These are phyloP conservation scores for Periconia macrospinosa DNA, from an alignment of 2,329 filamentous ascomycete genomes.

Conservation along the genomic window DNA sequence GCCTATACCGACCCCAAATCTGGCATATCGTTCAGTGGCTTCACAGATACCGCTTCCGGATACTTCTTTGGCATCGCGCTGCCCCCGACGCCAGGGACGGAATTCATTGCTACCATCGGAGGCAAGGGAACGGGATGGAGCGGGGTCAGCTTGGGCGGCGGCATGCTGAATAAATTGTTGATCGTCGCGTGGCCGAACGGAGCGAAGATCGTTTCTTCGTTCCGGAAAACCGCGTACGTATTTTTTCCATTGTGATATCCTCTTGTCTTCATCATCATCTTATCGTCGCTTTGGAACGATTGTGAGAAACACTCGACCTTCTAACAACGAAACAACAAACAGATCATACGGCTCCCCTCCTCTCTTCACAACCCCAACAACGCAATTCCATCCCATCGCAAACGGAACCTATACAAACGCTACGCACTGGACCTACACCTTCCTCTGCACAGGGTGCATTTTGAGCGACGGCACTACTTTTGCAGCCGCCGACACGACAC, in stretches of 20 bases:
- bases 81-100: constrained; percentile 40
- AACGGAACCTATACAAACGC: constrained; percentile 57
- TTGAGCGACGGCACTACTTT: constrained; percentile 33
- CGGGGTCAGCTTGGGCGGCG: constrained; percentile 51
- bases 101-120: constrained; percentile 58
- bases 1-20: constrained; percentile 32
- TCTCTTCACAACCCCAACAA: constrained; percentile 48
- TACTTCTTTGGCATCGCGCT: constrained; percentile 55
- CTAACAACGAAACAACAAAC: background rate
- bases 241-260: background rate
- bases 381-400: constrained; percentile 48
- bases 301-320: background rate
- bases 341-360: constrained; percentile 52
- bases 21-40: constrained; percentile 29
- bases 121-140: constrained; percentile 53
- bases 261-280: background rate
- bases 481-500: constrained; percentile 15
- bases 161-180: constrained; percentile 54
- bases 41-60: constrained; percentile 28
- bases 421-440: constrained; percentile 58
- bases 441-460: constrained; percentile 50
- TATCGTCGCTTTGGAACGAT: background rate
- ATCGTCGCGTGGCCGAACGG: constrained; percentile 55
- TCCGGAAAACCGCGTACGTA: constrained; percentile 45
- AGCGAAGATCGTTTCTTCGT: constrained; percentile 48